Evolutionary conservation across 106 monocot genomes (phyloP), one percentile per base, ranked within the genome.

Genomic region (Gastrodia elata): DNA sequence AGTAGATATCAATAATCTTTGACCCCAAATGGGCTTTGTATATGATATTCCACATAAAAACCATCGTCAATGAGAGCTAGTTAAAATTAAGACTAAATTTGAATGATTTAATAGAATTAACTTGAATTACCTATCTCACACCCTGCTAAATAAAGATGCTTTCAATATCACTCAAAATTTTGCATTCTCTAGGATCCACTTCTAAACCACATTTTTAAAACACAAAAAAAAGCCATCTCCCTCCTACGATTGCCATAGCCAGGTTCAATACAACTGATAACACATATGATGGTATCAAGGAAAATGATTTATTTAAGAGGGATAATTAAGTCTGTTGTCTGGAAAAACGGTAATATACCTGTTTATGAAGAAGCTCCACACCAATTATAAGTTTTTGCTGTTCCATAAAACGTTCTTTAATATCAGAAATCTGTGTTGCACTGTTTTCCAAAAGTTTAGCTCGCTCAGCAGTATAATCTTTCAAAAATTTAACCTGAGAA

Each of bases 341-440:
- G 43, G 32, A 48, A 72, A 34, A 67, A 70, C 35, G 37, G 22
- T 26, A 8, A 64, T 11, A 38, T 83, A 98, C 97, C 90, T 98
- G 91, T 70, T 83, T 80, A n/a, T 90, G 84, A 58, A 98, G 65
- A 39, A 73, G 77, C n/a, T 83, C 81, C 81, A 98, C 77, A 38
- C 81, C 82, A 69, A 72, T 28, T 56, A 80, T 76, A 49, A 98
- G 73, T 71, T 64, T 76, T 65, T 88, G 79, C 28, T 87, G 88
- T 76, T 83, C 84, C 65, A 79, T 82, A 35, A 70, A 79, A 74
- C 86, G 84, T 69, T 86, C 84, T 48, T 81, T 75, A n/a, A 85
- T 68, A 57, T 46, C 65, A 56, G 68, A 58, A 33, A 82, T 70
- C 25, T 80, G 81, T 15, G 44, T 82, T 71, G 69, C 43, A 22